phyloP scores from a whole-genome alignment of 176 grass and related monocot species.

The Eleusine coracana region DNA sequence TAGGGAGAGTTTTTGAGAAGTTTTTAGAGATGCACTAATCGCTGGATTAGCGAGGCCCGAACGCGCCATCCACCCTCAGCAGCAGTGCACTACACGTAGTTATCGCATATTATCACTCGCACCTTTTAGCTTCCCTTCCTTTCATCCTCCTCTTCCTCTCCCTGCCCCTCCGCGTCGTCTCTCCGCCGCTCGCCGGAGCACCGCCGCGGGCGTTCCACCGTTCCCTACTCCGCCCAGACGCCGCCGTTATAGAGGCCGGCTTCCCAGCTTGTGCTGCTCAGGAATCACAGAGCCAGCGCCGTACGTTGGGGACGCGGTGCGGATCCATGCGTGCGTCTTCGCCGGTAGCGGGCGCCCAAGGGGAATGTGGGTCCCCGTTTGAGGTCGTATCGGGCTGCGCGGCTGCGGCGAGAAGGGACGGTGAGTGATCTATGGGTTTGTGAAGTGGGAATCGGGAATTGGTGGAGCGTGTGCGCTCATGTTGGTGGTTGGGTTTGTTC shows the following conservation, averaged over 20 bases:
- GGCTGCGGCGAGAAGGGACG: slow-evolving; percentile 29
- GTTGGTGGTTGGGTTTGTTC: slow-evolving; percentile 35
- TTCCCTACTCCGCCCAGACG: background rate
- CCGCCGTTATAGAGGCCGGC: background rate
- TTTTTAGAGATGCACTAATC: no score
- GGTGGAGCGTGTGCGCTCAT: slow-evolving; percentile 22
- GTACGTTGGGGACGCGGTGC: background rate
- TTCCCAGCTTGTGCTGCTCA: background rate
- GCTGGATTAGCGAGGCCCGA: background rate
- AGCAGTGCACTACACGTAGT: slow-evolving; percentile 16
- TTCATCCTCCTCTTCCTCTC: slow-evolving; percentile 11
- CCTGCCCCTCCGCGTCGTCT: background rate
- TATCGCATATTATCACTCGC: slow-evolving; percentile 59
- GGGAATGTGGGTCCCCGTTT: slow-evolving; percentile 54
- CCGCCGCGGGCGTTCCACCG: background rate
- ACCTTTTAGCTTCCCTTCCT: slow-evolving; percentile 40
- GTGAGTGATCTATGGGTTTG: slow-evolving; percentile 48
- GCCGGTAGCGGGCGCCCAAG: slow-evolving; percentile 14
- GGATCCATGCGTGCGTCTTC: slow-evolving; percentile 38
- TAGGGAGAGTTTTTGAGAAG: no score
- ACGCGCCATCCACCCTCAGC: background rate
- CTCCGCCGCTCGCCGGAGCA: slow-evolving; percentile 41
- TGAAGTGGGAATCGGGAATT: slow-evolving; percentile 20
- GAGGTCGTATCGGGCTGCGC: slow-evolving; percentile 16
- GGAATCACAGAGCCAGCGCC: background rate